Base-by-base conservation (phyloP, 441 rosid genomes). In the Syzygium malaccense region DNA sequence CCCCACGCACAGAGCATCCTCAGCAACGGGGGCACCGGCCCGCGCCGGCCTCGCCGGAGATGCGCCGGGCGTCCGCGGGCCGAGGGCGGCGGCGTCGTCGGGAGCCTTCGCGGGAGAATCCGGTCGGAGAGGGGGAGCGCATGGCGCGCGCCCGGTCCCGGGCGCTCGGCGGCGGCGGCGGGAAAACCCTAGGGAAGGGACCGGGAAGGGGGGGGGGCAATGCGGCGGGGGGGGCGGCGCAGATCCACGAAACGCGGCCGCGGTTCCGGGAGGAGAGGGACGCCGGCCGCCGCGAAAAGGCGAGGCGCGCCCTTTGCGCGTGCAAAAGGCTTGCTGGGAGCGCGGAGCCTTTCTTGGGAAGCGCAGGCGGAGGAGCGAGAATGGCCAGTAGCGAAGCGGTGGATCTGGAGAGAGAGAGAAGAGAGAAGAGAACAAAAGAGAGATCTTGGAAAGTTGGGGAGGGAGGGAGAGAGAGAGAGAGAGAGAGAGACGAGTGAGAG, bases 201-300 rank as follows among this genome's bases (percentile, higher is more conserved):
- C n/a, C n/a, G 92, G 78, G 87, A 90, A 88, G 87, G 86, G 57
- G 25, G 33, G 9, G 45, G 14, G 79, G 48, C 23, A 58, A 87
- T 48, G 86, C 51, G 17, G 45, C 8, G 41, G 4, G 62, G 62
- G 88, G 86, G 90, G 86, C 32, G 4, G 49, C 32, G 88, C 89
- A 94, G 98, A 97, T 97, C 97, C 97, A 93, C 89, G 90, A 94
- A 94, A 95, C 86, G 95, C 96, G 96, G 93, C 33, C 41, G 87
- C 88, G 91, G 91, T 88, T 92, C 87, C 87, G 51, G 86, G 86
- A 32, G 84, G 9, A 45, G 64, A 48, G 28, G 53, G 78, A 26
- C 87, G 84, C 33, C 48, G 33, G 45, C 45, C 28, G 48, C 6
- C 49, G 86, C 51, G 79, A n/a, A 23, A n/a, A 10, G 13, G 49